Conservation (phyloP, 2,329 filamentous ascomycete species). For the Alternaria triticimaculans region DNA sequence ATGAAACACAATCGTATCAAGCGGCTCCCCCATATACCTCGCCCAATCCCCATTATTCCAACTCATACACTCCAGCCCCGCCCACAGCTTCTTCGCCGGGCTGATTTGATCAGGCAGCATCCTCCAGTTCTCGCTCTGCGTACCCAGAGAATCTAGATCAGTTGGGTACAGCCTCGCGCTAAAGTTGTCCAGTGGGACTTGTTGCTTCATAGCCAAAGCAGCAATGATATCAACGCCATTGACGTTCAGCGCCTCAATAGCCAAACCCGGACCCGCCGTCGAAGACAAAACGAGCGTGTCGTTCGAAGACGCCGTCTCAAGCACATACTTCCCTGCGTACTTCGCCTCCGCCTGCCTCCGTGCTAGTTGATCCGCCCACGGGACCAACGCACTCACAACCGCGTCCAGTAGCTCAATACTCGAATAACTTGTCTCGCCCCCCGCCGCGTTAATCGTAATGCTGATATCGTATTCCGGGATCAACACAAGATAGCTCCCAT, state of each 20-base stretch:
- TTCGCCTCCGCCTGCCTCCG: constrained; percentile 20
- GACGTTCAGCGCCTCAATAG: constrained; percentile 19
- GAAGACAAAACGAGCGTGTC: constrained; percentile 8
- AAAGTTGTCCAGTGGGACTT: constrained; percentile 12
- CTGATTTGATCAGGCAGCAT: constrained; percentile 22
- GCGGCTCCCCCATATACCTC: constrained; percentile 25
- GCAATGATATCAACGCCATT: constrained; percentile 24
- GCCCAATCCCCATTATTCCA: constrained; percentile 28
- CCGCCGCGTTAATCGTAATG: constrained; percentile 31
- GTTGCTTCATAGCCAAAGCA: constrained; percentile 17
- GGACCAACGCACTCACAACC: constrained; percentile 21
- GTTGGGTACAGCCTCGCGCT: constrained; percentile 31
- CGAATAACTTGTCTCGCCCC: constrained; percentile 15
- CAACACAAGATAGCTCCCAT: constrained; percentile 24
- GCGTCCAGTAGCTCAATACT: constrained; percentile 19
- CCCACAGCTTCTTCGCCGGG: constrained; percentile 13
- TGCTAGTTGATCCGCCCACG: constrained; percentile 29
- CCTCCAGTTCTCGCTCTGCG: constrained; percentile 23
- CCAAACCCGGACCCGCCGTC: constrained; percentile 26
- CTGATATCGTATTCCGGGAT: constrained; percentile 35
- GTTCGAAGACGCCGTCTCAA: constrained; percentile 17
- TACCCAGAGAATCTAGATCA: constrained; percentile 24
- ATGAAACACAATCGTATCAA: constrained; percentile 29
- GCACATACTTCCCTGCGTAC: constrained; percentile 31
- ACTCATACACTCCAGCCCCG: constrained; percentile 28